Evolutionary conservation across 2,329 filamentous ascomycete genomes (phyloP).

Genomic region (Cylindrodendrum hubeiense): DNA sequence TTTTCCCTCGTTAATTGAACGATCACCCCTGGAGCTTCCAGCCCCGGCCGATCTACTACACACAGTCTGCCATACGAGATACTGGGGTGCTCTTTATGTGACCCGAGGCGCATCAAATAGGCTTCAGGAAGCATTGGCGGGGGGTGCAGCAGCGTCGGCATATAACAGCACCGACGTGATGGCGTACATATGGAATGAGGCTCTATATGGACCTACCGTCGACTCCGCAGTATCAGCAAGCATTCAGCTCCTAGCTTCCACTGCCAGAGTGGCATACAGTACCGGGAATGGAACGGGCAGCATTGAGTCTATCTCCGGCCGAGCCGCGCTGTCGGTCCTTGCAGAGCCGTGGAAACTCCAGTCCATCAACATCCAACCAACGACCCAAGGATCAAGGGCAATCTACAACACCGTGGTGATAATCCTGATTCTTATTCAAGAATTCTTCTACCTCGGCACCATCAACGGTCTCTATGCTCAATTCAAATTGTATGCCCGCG

Average conservation of each 20-base stretch:
- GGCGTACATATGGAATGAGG: slow-evolving; percentile 38
- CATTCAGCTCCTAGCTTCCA: slow-evolving; percentile 25
- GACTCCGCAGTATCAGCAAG: slow-evolving; percentile 30
- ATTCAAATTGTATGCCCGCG: slow-evolving; percentile 36
- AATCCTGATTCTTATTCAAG: slow-evolving; percentile 39
- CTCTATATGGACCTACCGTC: slow-evolving; percentile 27
- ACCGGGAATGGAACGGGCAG: slow-evolving; percentile 30
- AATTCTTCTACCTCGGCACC: slow-evolving; percentile 41
- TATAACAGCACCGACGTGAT: slow-evolving; percentile 33
- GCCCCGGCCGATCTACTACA: slow-evolving; percentile 17
- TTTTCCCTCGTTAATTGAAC: slow-evolving; percentile 35
- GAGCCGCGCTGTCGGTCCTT: slow-evolving; percentile 31
- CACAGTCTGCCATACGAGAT: slow-evolving; percentile 31
- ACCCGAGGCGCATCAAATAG: slow-evolving; percentile 21
- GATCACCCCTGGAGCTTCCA: slow-evolving; percentile 20
- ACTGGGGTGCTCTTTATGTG: slow-evolving; percentile 37
- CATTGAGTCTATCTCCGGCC: slow-evolving; percentile 25
- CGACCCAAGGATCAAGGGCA: slow-evolving; percentile 36
- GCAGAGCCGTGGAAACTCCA: slow-evolving; percentile 38
- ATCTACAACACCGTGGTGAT: slow-evolving; percentile 43
- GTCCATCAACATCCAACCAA: slow-evolving; percentile 37
- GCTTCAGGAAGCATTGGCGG: slow-evolving; percentile 26
- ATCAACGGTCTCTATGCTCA: slow-evolving; percentile 38
- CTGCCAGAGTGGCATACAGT: slow-evolving; percentile 28
- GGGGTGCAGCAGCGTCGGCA: slow-evolving; percentile 10